These are phyloP conservation scores for Plasmodium inui DNA, from an alignment of 169 alveolate genomes.

Conservation along the genomic window DNA sequence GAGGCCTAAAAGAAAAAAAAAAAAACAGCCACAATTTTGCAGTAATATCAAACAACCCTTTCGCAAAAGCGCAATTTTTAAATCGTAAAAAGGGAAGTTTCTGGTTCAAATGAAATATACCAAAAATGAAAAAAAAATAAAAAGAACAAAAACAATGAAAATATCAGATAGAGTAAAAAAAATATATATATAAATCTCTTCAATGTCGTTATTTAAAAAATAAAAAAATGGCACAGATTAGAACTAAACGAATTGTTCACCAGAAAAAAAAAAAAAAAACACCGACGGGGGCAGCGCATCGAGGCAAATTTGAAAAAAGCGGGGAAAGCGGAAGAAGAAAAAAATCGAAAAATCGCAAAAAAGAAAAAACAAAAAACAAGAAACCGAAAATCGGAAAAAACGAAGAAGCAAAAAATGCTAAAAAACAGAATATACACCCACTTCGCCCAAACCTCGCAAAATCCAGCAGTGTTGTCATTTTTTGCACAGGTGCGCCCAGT, in stretches of 20 bases:
- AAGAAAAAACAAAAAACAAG: background rate
- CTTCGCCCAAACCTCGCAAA: background rate
- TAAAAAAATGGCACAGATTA: background rate
- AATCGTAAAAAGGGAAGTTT: background rate
- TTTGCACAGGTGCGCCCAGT: background rate
- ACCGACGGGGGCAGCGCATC: background rate
- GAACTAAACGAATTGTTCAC: background rate
- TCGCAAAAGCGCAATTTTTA: background rate
- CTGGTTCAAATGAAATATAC: background rate
- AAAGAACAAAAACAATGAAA: background rate
- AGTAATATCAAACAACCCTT: background rate
- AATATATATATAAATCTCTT: background rate
- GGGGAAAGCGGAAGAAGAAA: background rate
- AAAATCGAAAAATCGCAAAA: background rate
- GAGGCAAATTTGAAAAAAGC: background rate
- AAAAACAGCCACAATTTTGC: background rate
- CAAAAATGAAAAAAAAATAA: too few relatives aligned
- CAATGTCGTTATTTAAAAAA: background rate
- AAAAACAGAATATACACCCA: background rate
- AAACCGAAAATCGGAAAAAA: background rate
- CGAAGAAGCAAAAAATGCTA: background rate
- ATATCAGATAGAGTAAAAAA: background rate
- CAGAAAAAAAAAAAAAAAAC: background rate
- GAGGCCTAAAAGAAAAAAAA: background rate
- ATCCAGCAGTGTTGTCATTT: background rate